Percentiles rank a stretch among this genome's conserved stretches.
Conservation (phyloP, 257 asterid genomes). For the Plantago elongata region DNA sequence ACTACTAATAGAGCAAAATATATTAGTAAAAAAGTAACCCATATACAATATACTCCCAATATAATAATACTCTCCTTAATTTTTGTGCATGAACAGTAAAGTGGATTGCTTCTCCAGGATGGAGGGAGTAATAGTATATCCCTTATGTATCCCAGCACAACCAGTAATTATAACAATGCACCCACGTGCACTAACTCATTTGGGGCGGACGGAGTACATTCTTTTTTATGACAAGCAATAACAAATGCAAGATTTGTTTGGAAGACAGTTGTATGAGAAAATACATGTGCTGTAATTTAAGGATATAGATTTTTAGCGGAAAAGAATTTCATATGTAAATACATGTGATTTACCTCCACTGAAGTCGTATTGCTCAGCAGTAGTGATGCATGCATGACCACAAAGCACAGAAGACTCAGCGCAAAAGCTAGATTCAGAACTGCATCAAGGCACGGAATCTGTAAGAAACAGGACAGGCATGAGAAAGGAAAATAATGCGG, state of each 20-base stretch:
- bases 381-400: slow-evolving; percentile 61
- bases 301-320: neutral
- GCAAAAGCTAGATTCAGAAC: slow-evolving; percentile 84
- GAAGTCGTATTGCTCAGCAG: slow-evolving; percentile 81
- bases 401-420: slow-evolving; percentile 82
- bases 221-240: neutral
- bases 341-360: slow-evolving; percentile 52
- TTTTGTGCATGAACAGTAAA: too few species aligned
- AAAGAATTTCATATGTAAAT: slow-evolving; percentile 4
- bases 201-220: neutral
- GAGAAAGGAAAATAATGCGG: slow-evolving; percentile 32
- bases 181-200: too few species aligned
- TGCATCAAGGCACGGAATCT: slow-evolving; percentile 77
- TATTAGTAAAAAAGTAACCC: too few species aligned
- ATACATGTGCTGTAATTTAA: neutral
- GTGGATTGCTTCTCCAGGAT: too few species aligned
- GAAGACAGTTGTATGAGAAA: neutral
- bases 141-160: too few species aligned
- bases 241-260: neutral
- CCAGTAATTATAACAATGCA: too few species aligned
- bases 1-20: too few species aligned
- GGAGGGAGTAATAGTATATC: too few species aligned
- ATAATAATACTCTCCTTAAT: too few species aligned
- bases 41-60: too few species aligned
- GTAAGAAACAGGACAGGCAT: slow-evolving; percentile 54